Conservation (phyloP, 768 basidiomycete species). For the Pleurotus djamor region DNA sequence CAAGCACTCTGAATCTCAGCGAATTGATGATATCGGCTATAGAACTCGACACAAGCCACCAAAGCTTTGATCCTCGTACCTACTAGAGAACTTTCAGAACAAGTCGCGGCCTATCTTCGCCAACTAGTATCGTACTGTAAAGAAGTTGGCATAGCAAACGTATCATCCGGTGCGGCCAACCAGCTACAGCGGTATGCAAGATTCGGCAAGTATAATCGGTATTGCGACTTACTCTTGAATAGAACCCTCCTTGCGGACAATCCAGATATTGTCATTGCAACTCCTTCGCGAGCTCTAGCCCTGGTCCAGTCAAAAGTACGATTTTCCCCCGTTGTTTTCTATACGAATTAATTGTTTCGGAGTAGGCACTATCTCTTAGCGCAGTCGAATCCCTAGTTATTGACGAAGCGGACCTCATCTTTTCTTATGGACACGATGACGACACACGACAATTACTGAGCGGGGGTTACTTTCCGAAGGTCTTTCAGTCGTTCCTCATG, state of each 20-base stretch:
- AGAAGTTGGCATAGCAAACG: constrained; percentile 69
- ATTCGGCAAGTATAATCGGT: background rate
- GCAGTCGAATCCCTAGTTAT: constrained; percentile 86
- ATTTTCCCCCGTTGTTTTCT: background rate
- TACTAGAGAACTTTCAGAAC: constrained; percentile 90
- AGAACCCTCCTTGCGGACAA: constrained; percentile 47
- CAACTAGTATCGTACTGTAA: constrained; percentile 77
- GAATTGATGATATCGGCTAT: constrained; percentile 22
- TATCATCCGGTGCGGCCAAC: constrained; percentile 67
- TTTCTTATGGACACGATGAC: constrained; percentile 96
- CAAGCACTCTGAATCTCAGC: background rate
- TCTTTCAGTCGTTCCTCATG: constrained; percentile 93
- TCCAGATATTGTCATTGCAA: constrained; percentile 80
- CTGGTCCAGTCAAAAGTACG: constrained; percentile 70
- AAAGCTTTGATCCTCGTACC: constrained; percentile 83
- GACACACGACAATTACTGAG: constrained; percentile 73
- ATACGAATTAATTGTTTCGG: background rate
- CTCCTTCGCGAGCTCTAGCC: constrained; percentile 68
- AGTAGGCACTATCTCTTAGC: constrained; percentile 60
- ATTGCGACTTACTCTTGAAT: background rate
- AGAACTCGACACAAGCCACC: constrained; percentile 50
- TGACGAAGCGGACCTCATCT: constrained; percentile 95
- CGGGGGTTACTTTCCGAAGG: constrained; percentile 72
- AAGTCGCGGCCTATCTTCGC: constrained; percentile 72
- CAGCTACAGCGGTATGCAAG: constrained; percentile 69